Conservation (phyloP, 192 early-diverging fungal species). For the Coemansia pectinata region DNA sequence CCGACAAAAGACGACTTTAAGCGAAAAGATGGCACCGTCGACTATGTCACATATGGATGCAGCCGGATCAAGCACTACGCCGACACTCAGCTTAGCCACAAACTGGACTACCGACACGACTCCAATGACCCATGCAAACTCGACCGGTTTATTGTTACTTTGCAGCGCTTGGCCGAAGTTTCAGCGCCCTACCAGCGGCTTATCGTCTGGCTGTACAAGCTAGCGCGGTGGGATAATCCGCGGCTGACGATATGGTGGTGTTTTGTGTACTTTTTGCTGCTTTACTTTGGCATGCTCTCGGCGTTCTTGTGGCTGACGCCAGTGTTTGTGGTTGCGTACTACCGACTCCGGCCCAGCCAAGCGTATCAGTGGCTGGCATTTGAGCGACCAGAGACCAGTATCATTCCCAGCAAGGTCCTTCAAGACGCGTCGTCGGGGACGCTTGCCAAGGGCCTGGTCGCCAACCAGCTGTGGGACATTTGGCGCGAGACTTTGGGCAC, state of each 20-base stretch:
- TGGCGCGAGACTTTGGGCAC: conserved; percentile 55
- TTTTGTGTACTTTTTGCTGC: conserved; percentile 40
- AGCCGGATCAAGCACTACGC: conserved; percentile 41
- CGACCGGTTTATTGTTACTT: conserved; percentile 44
- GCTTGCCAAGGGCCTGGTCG: conserved; percentile 45
- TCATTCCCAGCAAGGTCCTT: conserved; percentile 46
- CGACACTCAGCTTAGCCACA: conserved; percentile 47
- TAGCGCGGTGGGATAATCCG: conserved; percentile 56
- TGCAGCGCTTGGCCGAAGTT: conserved; percentile 52
- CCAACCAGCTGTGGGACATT: conserved; percentile 51
- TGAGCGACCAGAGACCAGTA: conserved; percentile 53
- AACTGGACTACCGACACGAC: conserved; percentile 54
- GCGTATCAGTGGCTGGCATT: conserved; percentile 53
- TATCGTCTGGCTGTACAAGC: conserved; percentile 47
- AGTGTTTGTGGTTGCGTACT: conserved; percentile 49
- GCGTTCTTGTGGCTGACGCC: conserved; percentile 43
- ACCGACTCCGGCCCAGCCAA: conserved; percentile 52
- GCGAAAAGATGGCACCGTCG: conserved; percentile 37
- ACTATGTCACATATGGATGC: conserved; percentile 34
- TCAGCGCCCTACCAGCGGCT: conserved; percentile 56
- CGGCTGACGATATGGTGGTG: conserved; percentile 50
- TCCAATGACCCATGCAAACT: conserved; percentile 48
- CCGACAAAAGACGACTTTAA: conserved; percentile 21
- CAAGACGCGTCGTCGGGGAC: conserved; percentile 50
- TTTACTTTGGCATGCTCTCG: conserved; percentile 41